Base-by-base conservation (phyloP, 345 rosid genomes). In the Eucalyptus camaldulensis region DNA sequence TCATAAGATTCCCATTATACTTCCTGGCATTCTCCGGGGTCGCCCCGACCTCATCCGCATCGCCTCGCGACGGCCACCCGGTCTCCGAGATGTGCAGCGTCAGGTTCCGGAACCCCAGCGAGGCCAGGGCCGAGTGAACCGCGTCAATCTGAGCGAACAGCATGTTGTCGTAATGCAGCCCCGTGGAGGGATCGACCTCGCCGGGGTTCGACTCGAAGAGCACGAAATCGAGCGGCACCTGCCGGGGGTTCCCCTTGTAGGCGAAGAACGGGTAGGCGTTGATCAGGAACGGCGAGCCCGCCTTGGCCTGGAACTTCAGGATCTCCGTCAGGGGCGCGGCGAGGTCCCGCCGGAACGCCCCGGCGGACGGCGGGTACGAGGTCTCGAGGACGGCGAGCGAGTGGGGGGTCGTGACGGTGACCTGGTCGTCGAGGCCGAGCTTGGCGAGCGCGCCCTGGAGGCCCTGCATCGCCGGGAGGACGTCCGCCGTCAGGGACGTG, bases 61-160 rank as follows among this genome's bases (percentile, higher is more conserved):
- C 99, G 31, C 99, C 99, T 88, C 94, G 96, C 1, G 99, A 97
- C 21, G 99, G 99, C 99, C 99, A 98, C 43, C 99, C 99, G 0
- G 99, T 98, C 91, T 98, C 99, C 80, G 99, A 98, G 88, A 98
- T 95, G 86, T 95, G 95, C 43, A 98, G 91, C 4, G 90, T 91
- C 7, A 97, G 89, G 19, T 96, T 93, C 92, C 93, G 95, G 88
- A 91, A 96, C 12, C 99, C 99, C 49, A 92, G 45, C 43, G 95
- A 88, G 49, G 95, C 93, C 47, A 98, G 86, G 44, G 99, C 99
- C 1, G 96, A 90, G 91, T 97, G 91, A 6, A 94, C 99, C 11
- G 99, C 96, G 87, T 98, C 99, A 80, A 98, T 96, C 87, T 98
- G 99, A 8, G 98, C 96, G 91, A 95, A 95, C 22, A 98, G 81